Conservation (phyloP, 805 yeast species). For the Candida nonsorbophila region DNA sequence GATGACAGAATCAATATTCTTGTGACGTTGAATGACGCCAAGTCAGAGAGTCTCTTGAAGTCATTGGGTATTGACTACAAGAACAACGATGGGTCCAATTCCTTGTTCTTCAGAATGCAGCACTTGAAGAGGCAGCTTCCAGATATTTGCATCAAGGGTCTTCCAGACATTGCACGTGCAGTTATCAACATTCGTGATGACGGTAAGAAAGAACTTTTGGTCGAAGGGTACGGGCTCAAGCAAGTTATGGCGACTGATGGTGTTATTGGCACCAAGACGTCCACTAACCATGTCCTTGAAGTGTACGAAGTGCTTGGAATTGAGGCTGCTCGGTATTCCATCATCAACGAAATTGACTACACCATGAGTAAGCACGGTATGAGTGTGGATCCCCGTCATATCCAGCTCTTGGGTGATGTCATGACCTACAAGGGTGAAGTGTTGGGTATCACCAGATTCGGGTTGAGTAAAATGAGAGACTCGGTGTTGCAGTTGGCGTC, state of each 20-base stretch:
- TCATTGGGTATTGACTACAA: conserved; percentile 27
- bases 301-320: conserved; percentile 88
- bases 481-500: conserved; percentile 95
- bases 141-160: conserved; percentile 85
- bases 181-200: conserved; percentile 90
- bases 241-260: conserved; percentile 98
- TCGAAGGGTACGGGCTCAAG: conserved; percentile 95
- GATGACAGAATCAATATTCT: conserved; percentile 61
- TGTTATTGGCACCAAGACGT: conserved; percentile 79
- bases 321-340: conserved; percentile 94
- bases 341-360: conserved; percentile 89
- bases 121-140: conserved; percentile 82
- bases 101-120: conserved; percentile 84
- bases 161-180: conserved; percentile 88
- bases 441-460: conserved; percentile 95
- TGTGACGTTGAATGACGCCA: conserved; percentile 40
- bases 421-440: conserved; percentile 99
- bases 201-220: conserved; percentile 83
- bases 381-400: conserved; percentile 99
- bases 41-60: conserved; percentile 33
- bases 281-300: conserved; percentile 89
- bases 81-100: conserved; percentile 29
- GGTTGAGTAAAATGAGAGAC: conserved; percentile 97
- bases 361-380: conserved; percentile 99
- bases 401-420: conserved; percentile 94